These are phyloP conservation scores for Mentha longifolia DNA, from an alignment of 257 asterid genomes.

Conservation along the genomic window DNA sequence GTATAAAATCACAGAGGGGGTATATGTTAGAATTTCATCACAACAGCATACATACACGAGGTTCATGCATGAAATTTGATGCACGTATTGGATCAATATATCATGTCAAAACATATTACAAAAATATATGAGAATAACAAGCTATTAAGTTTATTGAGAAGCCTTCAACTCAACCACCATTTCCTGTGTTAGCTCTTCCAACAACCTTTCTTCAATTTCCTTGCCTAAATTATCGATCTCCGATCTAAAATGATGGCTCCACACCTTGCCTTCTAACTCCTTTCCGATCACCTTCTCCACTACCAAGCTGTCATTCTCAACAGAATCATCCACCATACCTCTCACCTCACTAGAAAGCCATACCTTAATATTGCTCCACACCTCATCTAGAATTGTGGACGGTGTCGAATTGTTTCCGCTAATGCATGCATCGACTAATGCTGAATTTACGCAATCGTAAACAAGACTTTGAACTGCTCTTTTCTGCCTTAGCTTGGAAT, in stretches of 20 bases:
- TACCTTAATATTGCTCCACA: slow-evolving; percentile 63
- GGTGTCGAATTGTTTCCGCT: slow-evolving; percentile 31
- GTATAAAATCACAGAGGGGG: no score
- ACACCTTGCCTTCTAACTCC: slow-evolving; percentile 69
- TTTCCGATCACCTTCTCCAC: slow-evolving; percentile 63
- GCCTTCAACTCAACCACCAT: slow-evolving; percentile 57
- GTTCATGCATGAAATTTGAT: background rate
- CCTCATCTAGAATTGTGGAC: slow-evolving; percentile 51
- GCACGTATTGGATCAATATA: background rate
- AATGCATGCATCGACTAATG: slow-evolving; percentile 48
- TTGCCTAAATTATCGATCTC: slow-evolving; percentile 58
- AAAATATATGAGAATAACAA: background rate
- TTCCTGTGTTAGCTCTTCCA: slow-evolving; percentile 70
- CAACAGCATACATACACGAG: background rate
- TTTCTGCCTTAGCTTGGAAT: slow-evolving; percentile 68
- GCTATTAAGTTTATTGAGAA: background rate
- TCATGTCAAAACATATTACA: background rate
- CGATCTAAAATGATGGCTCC: slow-evolving; percentile 51
- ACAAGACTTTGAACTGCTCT: slow-evolving; percentile 78
- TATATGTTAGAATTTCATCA: no score
- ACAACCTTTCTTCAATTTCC: slow-evolving; percentile 69
- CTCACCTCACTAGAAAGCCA: slow-evolving; percentile 57
- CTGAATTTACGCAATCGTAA: slow-evolving; percentile 74
- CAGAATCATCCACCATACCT: slow-evolving; percentile 41
- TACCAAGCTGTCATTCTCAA: slow-evolving; percentile 49